Conservation (phyloP, 495 filamentous ascomycete genomes). For the Arthonia radiata region DNA sequence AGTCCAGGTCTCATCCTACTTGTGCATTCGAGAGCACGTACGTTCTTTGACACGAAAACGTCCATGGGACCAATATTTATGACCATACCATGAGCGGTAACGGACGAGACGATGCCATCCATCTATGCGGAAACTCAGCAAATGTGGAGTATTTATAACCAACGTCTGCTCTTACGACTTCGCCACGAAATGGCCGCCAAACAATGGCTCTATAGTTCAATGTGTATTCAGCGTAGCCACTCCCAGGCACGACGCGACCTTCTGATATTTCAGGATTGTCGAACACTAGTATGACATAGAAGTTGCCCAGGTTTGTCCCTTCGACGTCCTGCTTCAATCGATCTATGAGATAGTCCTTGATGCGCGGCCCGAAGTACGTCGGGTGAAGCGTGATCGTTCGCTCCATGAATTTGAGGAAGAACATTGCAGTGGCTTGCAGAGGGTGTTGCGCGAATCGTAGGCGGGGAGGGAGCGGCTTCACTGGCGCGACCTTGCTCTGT, state of each 20-base stretch:
- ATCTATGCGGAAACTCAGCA: slow-evolving; percentile 27
- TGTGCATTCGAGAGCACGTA: slow-evolving; percentile 19
- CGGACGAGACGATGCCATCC: slow-evolving; percentile 70
- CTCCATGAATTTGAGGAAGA: slow-evolving; percentile 90
- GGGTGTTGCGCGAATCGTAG: not conserved
- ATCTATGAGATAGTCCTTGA: slow-evolving; percentile 65
- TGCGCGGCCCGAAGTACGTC: slow-evolving; percentile 80
- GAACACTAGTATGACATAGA: slow-evolving; percentile 91
- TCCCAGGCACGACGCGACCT: slow-evolving; percentile 72
- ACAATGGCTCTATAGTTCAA: slow-evolving; percentile 88
- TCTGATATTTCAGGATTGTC: slow-evolving; percentile 69
- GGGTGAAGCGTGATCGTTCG: slow-evolving; percentile 82
- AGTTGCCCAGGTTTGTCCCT: slow-evolving; percentile 62
- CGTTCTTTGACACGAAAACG: slow-evolving; percentile 71
- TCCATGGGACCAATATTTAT: slow-evolving; percentile 67
- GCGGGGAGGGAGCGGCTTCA: too few species aligned
- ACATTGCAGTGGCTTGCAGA: slow-evolving; percentile 32
- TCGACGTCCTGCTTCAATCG: slow-evolving; percentile 80
- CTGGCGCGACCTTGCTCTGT: too few species aligned
- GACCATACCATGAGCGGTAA: slow-evolving; percentile 84
- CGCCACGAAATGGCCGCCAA: slow-evolving; percentile 88
- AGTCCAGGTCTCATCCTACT: not conserved
- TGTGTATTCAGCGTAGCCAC: slow-evolving; percentile 76
- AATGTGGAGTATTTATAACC: not conserved
- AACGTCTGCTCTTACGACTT: slow-evolving; percentile 41